Conservation (phyloP, 2,329 filamentous ascomycete genomes). For the Dothideomycetes sp. region DNA sequence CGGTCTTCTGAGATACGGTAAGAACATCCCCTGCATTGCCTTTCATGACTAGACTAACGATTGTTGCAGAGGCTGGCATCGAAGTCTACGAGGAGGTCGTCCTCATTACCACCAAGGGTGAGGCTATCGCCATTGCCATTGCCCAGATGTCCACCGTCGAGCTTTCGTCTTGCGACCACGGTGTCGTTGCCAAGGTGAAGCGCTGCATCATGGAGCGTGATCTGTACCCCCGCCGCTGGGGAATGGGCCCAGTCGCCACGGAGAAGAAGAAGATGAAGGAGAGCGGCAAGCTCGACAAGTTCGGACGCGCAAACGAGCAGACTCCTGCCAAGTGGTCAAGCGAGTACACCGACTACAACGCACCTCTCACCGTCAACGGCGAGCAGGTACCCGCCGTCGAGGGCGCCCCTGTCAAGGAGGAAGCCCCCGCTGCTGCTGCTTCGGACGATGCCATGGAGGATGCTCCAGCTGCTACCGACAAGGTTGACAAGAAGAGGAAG, state of each 20-base stretch:
- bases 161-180: conserved; percentile 93
- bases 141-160: conserved; percentile 98
- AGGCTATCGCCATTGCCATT: conserved; percentile 92
- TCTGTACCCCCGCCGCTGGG: conserved; percentile 93
- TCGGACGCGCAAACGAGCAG: conserved; percentile 78
- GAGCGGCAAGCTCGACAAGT: conserved; percentile 97
- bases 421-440: no score
- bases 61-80: conserved; percentile 62
- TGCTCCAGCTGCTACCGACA: conserved; percentile 14
- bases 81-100: conserved; percentile 95
- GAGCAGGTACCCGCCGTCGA: conserved; percentile 22
- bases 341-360: conserved; percentile 82
- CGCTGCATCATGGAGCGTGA: conserved; percentile 99
- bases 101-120: conserved; percentile 97
- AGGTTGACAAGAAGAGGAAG: conserved; percentile 36
- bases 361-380: conserved; percentile 26
- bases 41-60: conserved; percentile 12
- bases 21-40: conserved; percentile 19
- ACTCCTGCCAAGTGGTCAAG: conserved; percentile 89
- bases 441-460: conserved; percentile 12
- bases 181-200: conserved; percentile 97
- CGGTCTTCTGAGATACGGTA: conserved; percentile 82
- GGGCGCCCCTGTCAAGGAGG: conserved; percentile 23
- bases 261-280: conserved; percentile 99
- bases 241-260: conserved; percentile 78